phyloP scores from a whole-genome alignment of 495 filamentous ascomycete genomes.

The Aspergillus nidulans region DNA sequence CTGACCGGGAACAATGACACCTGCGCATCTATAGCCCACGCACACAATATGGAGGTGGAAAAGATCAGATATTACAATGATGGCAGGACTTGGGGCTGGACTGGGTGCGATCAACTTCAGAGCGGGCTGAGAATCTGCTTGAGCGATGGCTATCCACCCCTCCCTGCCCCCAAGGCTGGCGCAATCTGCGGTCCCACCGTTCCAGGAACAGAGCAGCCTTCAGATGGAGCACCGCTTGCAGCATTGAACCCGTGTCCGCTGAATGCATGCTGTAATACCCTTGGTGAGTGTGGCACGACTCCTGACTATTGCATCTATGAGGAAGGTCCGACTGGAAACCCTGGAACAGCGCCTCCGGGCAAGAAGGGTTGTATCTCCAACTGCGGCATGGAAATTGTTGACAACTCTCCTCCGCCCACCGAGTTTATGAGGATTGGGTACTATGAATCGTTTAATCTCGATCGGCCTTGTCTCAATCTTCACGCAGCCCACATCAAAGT shows the following conservation, averaged over 20 bases:
- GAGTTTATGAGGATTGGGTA: constrained; percentile 10
- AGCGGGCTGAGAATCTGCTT: constrained; percentile 7
- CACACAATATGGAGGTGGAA: constrained; percentile 23
- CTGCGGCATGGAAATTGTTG: constrained; percentile 1
- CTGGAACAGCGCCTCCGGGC: constrained; percentile 6
- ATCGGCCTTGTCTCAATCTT: constrained; percentile 22
- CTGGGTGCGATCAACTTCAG: constrained; percentile 3
- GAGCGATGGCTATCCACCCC: constrained; percentile 2
- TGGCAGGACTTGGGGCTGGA: constrained; percentile 21
- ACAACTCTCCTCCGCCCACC: not conserved
- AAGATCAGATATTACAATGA: constrained; percentile 32
- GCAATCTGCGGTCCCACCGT: constrained; percentile 8
- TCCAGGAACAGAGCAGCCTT: not conserved
- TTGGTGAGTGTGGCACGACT: constrained; percentile 3
- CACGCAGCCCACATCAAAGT: constrained; percentile 10
- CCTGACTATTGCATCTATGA: constrained; percentile 9
- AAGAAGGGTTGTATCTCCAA: constrained; percentile 11
- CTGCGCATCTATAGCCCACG: constrained; percentile 21
- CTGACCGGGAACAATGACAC: constrained; percentile 26
- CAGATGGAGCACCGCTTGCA: not conserved
- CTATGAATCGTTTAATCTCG: constrained; percentile 9
- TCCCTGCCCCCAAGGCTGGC: not conserved
- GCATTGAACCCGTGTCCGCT: constrained; percentile 8
- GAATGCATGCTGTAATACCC: constrained; percentile 9
- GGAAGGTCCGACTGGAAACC: constrained; percentile 6